Conservation (phyloP, 495 filamentous ascomycete genomes). For the Neohortaea acidophila region DNA sequence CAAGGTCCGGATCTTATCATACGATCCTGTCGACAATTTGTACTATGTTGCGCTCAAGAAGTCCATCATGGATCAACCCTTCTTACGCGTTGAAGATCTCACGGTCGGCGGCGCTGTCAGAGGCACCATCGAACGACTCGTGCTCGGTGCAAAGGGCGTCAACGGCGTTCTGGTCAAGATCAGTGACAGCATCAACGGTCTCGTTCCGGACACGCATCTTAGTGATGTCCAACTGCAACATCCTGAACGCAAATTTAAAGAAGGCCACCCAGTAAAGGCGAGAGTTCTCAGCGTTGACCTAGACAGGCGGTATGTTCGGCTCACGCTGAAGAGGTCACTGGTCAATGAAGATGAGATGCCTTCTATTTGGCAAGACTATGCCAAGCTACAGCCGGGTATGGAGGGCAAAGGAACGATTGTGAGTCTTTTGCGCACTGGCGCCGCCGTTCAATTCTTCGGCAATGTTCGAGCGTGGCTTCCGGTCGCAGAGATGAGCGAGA, state of each 20-base stretch:
- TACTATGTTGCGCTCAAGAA: constrained; percentile 75
- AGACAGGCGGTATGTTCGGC: constrained; percentile 59
- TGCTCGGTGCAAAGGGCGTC: constrained; percentile 59
- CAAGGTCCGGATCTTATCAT: constrained; percentile 67
- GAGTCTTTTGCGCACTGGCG: constrained; percentile 59
- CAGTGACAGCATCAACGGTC: constrained; percentile 69
- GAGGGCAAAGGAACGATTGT: constrained; percentile 74
- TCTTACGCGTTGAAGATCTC: constrained; percentile 78
- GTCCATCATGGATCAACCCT: constrained; percentile 69
- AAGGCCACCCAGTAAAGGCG: constrained; percentile 67
- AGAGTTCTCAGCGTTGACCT: constrained; percentile 69
- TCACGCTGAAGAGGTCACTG: constrained; percentile 87
- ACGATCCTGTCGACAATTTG: constrained; percentile 71
- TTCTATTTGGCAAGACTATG: constrained; percentile 58
- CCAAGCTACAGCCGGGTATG: constrained; percentile 48
- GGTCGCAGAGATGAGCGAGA: constrained; percentile 92
- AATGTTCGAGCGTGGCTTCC: constrained; percentile 69
- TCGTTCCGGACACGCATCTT: constrained; percentile 77
- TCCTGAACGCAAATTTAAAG: constrained; percentile 88
- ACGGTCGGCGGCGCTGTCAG: constrained; percentile 65
- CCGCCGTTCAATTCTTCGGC: constrained; percentile 87
- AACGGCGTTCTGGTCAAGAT: constrained; percentile 68
- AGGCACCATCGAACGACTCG: constrained; percentile 70
- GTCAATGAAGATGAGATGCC: constrained; percentile 82
- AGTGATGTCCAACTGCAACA: constrained; percentile 76